phyloP scores from a whole-genome alignment of 257 asterid species.

The Verbena officinalis region DNA sequence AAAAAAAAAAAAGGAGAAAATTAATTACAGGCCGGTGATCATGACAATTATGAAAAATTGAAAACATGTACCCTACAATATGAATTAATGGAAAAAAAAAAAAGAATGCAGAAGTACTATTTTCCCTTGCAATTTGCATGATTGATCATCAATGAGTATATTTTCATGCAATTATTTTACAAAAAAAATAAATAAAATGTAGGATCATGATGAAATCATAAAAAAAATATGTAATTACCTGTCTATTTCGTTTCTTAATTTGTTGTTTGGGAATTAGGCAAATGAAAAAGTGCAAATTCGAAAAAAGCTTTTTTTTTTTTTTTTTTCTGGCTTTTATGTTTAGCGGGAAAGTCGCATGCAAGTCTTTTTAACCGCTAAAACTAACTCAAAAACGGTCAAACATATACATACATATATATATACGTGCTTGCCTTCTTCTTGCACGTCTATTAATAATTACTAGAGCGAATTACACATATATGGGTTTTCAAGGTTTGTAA shows the following conservation, averaged over 20 bases:
- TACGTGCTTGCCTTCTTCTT: constrained; percentile 37
- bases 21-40: neutral
- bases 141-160: neutral
- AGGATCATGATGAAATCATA: neutral
- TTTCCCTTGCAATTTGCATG: neutral
- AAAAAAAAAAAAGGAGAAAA: neutral
- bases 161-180: neutral
- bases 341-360: constrained; percentile 44
- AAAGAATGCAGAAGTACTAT: neutral
- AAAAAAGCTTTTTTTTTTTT: neutral
- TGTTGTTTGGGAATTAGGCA: constrained; percentile 4
- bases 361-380: constrained; percentile 35
- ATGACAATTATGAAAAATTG: neutral
- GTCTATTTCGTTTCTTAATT: neutral
- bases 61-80: neutral
- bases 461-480: too few relatives aligned
- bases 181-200: neutral
- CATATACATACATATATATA: too few relatives aligned
- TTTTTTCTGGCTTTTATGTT: constrained; percentile 24
- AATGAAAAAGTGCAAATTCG: neutral
- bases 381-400: neutral
- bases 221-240: constrained; percentile 18
- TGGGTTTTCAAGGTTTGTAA: too few relatives aligned
- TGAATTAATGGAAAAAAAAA: neutral
- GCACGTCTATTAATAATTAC: constrained; percentile 35